A percentile compares a stretch with the other conserved stretches of the same genome.
These are phyloP conservation scores for Trichoderma sp. DNA, from an alignment of 2,329 filamentous ascomycete genomes.

Conservation along the genomic window DNA sequence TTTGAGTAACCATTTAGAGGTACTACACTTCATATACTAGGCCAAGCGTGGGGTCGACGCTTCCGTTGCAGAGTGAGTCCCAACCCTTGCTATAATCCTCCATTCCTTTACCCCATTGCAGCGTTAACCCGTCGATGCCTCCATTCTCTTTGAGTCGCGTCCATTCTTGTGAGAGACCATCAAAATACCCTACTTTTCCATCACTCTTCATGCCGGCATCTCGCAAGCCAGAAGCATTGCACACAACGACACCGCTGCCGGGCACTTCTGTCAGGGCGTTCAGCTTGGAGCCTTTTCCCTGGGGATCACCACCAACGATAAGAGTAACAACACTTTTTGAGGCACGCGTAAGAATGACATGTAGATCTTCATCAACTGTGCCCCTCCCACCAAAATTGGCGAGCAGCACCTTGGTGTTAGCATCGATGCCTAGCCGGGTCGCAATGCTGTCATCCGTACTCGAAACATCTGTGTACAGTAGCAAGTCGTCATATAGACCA, in stretches of 20 bases:
- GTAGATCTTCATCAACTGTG: not conserved
- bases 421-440: not conserved
- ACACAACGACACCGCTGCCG: not conserved
- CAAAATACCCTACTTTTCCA: not conserved
- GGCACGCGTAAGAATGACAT: not conserved
- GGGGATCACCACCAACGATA: constrained; percentile 1
- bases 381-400: not conserved
- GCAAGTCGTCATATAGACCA: not conserved
- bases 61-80: not conserved
- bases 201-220: not conserved
- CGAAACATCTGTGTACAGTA: not conserved
- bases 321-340: not conserved
- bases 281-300: not conserved
- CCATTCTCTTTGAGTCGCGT: not conserved
- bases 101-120: constrained; percentile 6
- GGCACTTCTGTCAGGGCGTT: not conserved
- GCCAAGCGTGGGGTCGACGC: not conserved
- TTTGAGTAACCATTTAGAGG: not conserved
- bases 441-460: not conserved
- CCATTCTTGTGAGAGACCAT: not conserved
- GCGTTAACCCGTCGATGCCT: not conserved
- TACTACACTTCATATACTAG: not conserved
- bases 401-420: not conserved
- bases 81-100: not conserved
- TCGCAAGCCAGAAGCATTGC: not conserved